These are phyloP conservation scores for Mycena olivaceomarginata DNA, from an alignment of 768 basidiomycete genomes.

Conservation along the genomic window DNA sequence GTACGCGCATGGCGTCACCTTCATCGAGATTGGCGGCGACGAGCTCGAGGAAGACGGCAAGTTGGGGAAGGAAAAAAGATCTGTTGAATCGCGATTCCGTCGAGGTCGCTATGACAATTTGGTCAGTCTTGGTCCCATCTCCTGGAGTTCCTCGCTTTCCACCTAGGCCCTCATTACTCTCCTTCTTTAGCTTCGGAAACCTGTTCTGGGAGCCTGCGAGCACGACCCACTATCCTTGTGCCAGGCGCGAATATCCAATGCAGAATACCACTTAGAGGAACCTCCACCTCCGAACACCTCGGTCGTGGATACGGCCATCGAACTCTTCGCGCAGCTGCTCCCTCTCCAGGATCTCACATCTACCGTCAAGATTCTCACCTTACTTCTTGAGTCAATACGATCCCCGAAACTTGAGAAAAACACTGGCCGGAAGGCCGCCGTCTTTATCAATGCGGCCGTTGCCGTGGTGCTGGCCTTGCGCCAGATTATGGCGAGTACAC, in stretches of 20 bases:
- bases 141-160: neutral
- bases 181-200: slow-evolving; percentile 76
- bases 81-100: slow-evolving; percentile 86
- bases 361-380: slow-evolving; percentile 71
- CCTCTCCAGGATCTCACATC: slow-evolving; percentile 84
- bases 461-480: slow-evolving; percentile 85
- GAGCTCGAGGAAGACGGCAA: slow-evolving; percentile 58
- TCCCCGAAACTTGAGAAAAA: slow-evolving; percentile 93
- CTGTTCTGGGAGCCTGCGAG: slow-evolving; percentile 90
- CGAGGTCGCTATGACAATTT: slow-evolving; percentile 87
- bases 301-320: slow-evolving; percentile 93
- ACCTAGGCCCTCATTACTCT: slow-evolving; percentile 12
- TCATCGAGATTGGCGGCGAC: slow-evolving; percentile 69
- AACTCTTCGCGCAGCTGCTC: slow-evolving; percentile 87
- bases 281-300: slow-evolving; percentile 87
- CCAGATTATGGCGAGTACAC: slow-evolving; percentile 64
- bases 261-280: slow-evolving; percentile 70
- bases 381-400: slow-evolving; percentile 79
- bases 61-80: slow-evolving; percentile 65
- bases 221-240: slow-evolving; percentile 89
- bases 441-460: slow-evolving; percentile 83
- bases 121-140: slow-evolving; percentile 61
- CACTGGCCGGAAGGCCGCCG: slow-evolving; percentile 89
- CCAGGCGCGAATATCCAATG: slow-evolving; percentile 64
- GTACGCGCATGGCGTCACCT: slow-evolving; percentile 94